Percentiles rank a stretch among this genome's conserved stretches.
phyloP scores from a whole-genome alignment of 805 yeast species.

The Wickerhamiella sergipiensis region DNA sequence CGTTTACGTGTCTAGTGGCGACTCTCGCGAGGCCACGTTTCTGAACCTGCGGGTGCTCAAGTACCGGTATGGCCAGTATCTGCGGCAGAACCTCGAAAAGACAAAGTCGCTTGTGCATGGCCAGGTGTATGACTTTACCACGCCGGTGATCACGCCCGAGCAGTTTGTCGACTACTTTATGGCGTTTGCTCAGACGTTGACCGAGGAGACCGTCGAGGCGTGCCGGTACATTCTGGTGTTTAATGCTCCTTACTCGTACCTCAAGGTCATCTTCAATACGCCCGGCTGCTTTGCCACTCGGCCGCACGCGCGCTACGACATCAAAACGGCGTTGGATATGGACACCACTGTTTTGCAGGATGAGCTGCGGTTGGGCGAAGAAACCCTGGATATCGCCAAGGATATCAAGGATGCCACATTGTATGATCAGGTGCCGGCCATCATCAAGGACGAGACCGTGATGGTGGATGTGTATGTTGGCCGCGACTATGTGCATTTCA shows the following conservation, averaged over 20 bases:
- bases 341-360: not conserved
- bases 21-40: not conserved
- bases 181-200: not conserved
- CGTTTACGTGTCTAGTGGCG: not conserved
- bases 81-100: not conserved
- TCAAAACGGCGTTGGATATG: not conserved
- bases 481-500: constrained; percentile 2
- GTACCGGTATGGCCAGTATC: not conserved
- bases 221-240: not conserved
- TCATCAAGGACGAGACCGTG: not conserved
- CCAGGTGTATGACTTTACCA: not conserved
- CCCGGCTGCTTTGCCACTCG: not conserved
- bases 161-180: not conserved
- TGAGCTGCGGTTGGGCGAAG: not conserved
- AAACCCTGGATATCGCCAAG: not conserved
- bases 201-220: not conserved
- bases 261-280: not conserved
- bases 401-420: not conserved
- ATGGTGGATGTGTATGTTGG: constrained; percentile 1
- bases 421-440: not conserved
- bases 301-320: not conserved
- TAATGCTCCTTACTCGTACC: not conserved
- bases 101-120: not conserved
- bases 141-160: not conserved
- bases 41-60: not conserved